Evolutionary conservation across 2,329 filamentous ascomycete species (phyloP), one percentile per base, ranked within the genome.

Genomic region (Chaetomium sp.): DNA sequence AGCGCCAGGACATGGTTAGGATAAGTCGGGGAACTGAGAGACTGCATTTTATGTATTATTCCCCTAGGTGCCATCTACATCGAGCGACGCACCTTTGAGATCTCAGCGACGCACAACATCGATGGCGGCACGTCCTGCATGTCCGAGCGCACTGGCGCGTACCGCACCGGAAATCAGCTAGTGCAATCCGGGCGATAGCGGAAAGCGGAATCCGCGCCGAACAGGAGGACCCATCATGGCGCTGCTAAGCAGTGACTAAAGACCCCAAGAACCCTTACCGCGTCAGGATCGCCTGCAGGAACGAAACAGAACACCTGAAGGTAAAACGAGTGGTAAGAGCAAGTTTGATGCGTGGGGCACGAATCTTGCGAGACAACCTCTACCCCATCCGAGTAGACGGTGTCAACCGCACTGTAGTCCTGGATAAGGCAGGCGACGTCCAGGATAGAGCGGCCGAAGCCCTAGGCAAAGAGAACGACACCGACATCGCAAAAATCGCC

Each of bases 51-150:
- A 27, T 27, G 19, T 27, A 27, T 27, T 27, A 27, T 3, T 27
- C 19, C 19, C 19, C 80, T 97, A 27, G 91, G 91, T 6, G 89
- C 91, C 32, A 85, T 91, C 51, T 97, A 97, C 71, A 87, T 97
- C 60, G 89, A 96, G 71, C 84, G 92, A 56, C 86, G 92, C 59
- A 97, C 96, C 73, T 97, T 96, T 69, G 92, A 97, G 72, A 96
- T 95, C 69, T 95, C 91, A 48, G 91, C 92, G 36, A 96, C 91
- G 54, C 92, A 95, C 70, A 89, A 92, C 74, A 87, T 96, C 51
- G 92, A 97, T 69, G 92, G 92, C 57, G 92, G 92, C 42, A 87
- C 95, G n/a, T 95, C 92, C 8, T 97, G 92, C 76, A 89, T 97
- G 77, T 96, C 92, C 47, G 92, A 92, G 56, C 86, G 92, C 43